These are phyloP conservation scores for Flaveria floridana DNA, from an alignment of 140 eudicot genomes.

Conservation along the genomic window DNA sequence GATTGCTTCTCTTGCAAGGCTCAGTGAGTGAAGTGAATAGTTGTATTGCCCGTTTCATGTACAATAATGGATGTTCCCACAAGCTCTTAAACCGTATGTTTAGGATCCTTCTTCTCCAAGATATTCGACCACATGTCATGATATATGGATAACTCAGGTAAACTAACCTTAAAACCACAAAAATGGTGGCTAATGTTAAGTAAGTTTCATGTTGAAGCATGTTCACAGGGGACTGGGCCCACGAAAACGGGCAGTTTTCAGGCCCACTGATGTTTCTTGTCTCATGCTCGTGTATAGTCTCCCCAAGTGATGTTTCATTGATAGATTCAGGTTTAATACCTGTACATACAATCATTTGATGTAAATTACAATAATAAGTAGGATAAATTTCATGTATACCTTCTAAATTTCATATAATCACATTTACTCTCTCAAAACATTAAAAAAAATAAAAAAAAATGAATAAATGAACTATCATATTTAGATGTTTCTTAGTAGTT, in stretches of 20 bases:
- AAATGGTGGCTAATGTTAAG: slow-evolving; percentile 61
- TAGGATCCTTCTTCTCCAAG: slow-evolving; percentile 57
- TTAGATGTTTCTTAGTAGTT: too few relatives aligned
- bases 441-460: too few relatives aligned
- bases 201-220: slow-evolving; percentile 71
- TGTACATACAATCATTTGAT: slow-evolving; percentile 23
- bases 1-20: slow-evolving; percentile 79
- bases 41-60: slow-evolving; percentile 61
- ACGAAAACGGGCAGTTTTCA: slow-evolving; percentile 80
- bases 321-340: slow-evolving; percentile 45
- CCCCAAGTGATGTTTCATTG: slow-evolving; percentile 37
- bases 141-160: slow-evolving; percentile 48
- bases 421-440: too few relatives aligned
- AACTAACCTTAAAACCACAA: slow-evolving; percentile 56
- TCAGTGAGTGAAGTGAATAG: slow-evolving; percentile 50
- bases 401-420: too few relatives aligned
- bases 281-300: slow-evolving; percentile 36
- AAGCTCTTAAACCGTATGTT: slow-evolving; percentile 50
- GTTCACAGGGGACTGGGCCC: slow-evolving; percentile 81
- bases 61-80: slow-evolving; percentile 64
- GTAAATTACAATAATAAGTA: neutral
- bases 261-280: slow-evolving; percentile 28
- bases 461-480: too few relatives aligned
- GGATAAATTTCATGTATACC: neutral
- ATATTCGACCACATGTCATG: slow-evolving; percentile 38